phyloP scores from a whole-genome alignment of 1,284 basidiomycete genomes.

The Rhodotorula sp. region DNA sequence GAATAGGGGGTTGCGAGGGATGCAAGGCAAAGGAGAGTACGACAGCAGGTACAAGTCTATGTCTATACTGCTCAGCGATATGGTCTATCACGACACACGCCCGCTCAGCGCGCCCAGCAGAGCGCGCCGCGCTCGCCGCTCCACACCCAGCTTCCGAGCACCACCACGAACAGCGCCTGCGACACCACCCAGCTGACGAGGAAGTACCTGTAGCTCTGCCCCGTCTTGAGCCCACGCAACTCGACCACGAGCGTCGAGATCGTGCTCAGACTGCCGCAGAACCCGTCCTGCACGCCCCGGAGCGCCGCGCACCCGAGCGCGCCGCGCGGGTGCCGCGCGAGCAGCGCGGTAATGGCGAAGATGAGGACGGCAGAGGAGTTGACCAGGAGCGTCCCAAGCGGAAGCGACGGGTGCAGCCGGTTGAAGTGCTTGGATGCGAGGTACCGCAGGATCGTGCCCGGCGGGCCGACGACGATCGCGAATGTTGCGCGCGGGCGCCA shows the following conservation, averaged over 20 bases:
- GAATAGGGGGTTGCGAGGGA: too few species aligned
- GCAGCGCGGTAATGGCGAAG: conserved; percentile 68
- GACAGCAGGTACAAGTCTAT: not conserved
- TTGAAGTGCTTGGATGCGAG: conserved; percentile 74
- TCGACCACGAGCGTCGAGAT: conserved; percentile 92
- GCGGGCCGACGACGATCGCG: conserved; percentile 85
- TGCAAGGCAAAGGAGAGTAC: not conserved
- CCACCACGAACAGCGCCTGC: conserved; percentile 72
- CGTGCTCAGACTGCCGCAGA: conserved; percentile 92
- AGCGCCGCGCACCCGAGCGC: conserved; percentile 64
- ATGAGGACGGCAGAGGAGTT: conserved; percentile 81
- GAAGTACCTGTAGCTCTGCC: conserved; percentile 69
- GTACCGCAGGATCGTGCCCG: conserved; percentile 84
- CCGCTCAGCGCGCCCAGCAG: conserved; percentile 14
- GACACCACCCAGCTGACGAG: conserved; percentile 67
- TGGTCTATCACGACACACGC: not conserved
- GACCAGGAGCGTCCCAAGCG: conserved; percentile 82
- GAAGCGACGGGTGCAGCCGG: conserved; percentile 62
- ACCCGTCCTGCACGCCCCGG: conserved; percentile 82
- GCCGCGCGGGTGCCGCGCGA: conserved; percentile 57
- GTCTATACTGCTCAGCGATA: too few species aligned
- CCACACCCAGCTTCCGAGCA: conserved; percentile 73
- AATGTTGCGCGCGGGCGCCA: conserved; percentile 81
- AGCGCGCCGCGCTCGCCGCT: conserved; percentile 47
- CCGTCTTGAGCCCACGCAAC: conserved; percentile 61